phyloP scores from a whole-genome alignment of 768 basidiomycete species.

The Kwoniella heveanensis region DNA sequence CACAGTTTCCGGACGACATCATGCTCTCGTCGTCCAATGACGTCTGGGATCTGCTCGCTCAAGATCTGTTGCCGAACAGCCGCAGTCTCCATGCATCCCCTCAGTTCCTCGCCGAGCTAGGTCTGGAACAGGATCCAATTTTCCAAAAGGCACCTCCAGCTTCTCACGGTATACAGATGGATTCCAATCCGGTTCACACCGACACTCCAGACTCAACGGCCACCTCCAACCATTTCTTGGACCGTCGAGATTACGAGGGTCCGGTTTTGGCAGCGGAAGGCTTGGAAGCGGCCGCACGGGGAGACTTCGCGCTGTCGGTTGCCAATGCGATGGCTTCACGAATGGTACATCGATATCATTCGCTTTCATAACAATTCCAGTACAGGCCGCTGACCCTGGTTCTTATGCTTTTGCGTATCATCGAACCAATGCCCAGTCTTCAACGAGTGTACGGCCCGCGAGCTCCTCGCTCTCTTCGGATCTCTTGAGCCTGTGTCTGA shows the following conservation, averaged over 20 bases:
- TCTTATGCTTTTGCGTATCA: too few species aligned
- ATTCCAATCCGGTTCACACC: background rate
- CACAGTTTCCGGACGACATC: background rate
- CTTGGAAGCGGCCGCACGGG: background rate
- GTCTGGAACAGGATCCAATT: background rate
- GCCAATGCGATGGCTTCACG: constrained; percentile 1
- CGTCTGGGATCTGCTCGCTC: background rate
- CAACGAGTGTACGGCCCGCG: too few species aligned
- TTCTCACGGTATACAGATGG: too few species aligned
- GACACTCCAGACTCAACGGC: background rate
- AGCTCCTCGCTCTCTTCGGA: constrained; percentile 5
- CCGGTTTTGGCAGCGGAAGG: background rate
- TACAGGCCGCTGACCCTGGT: too few species aligned
- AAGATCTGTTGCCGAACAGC: background rate
- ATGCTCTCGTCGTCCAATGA: background rate
- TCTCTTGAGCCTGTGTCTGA: background rate
- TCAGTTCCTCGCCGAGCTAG: constrained; percentile 1
- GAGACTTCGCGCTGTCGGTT: background rate
- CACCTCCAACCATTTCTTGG: background rate
- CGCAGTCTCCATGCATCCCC: constrained; percentile 2
- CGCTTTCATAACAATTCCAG: background rate
- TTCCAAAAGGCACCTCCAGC: too few species aligned
- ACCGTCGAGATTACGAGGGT: background rate
- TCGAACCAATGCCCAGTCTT: too few species aligned
- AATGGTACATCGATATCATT: background rate